Conservation (phyloP, 108 stramenopile species). For the Hondaea fermentalgiana region DNA sequence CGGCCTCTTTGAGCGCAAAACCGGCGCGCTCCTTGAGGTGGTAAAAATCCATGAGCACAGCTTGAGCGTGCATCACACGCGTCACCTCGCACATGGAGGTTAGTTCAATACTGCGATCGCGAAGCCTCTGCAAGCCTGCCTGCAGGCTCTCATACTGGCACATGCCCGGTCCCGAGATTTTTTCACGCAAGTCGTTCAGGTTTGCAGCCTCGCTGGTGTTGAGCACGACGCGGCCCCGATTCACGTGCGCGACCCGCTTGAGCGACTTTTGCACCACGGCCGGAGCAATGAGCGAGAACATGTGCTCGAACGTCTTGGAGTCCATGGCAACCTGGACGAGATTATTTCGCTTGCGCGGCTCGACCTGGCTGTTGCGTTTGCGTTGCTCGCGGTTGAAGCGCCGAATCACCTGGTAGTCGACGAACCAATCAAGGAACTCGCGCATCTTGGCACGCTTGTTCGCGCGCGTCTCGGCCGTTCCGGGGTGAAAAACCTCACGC, state of each 20-base stretch:
- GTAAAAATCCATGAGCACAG: background rate
- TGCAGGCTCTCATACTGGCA: constrained; percentile 12
- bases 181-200: background rate
- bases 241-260: background rate
- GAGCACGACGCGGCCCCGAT: background rate
- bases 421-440: background rate
- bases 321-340: background rate
- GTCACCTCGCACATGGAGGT: background rate
- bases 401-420: background rate
- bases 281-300: background rate
- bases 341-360: background rate
- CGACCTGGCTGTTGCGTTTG: background rate
- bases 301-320: background rate
- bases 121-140: background rate
- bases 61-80: background rate
- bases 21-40: background rate
- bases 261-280: background rate
- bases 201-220: background rate
- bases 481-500: background rate
- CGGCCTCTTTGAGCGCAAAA: background rate
- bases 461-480: background rate
- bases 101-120: background rate
- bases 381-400: background rate
- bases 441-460: background rate
- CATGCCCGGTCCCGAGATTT: background rate